Evolutionary conservation across 2,329 filamentous ascomycete species (phyloP).

Genomic region (Blumeria graminis): DNA sequence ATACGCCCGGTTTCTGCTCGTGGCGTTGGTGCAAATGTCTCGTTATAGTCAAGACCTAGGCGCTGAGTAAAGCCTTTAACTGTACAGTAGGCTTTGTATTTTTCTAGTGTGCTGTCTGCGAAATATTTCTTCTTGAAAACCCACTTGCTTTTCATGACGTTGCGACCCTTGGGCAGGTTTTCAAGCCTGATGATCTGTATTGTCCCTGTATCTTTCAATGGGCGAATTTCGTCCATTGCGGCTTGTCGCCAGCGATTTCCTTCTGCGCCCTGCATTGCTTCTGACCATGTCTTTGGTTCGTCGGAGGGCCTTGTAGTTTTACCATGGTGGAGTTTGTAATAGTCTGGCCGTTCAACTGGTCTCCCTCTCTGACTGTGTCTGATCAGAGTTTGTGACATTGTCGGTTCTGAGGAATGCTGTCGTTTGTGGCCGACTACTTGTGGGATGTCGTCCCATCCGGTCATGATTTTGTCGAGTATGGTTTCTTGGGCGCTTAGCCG

Average conservation of each 20-base stretch:
- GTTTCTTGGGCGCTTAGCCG: too few species aligned
- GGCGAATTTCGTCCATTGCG: neutral
- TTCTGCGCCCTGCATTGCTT: neutral
- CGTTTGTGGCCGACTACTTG: neutral
- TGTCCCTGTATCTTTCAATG: neutral
- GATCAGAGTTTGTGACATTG: neutral
- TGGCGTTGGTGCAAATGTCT: too few species aligned
- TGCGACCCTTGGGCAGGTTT: neutral
- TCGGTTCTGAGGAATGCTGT: neutral
- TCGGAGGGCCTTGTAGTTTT: neutral
- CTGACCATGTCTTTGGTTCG: neutral
- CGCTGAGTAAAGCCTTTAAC: too few species aligned
- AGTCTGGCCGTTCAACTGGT: neutral
- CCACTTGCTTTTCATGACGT: too few species aligned
- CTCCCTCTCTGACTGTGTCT: neutral
- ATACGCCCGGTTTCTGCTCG: too few species aligned
- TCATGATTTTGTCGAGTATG: neutral
- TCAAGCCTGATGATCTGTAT: neutral
- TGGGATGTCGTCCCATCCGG: neutral
- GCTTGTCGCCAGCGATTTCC: neutral
- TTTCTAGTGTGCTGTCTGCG: too few species aligned
- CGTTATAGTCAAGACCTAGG: too few species aligned
- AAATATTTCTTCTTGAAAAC: too few species aligned
- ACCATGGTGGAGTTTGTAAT: neutral
- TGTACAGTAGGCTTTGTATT: too few species aligned